Conservation (phyloP, 2,329 filamentous ascomycete species). For the Colletotrichum shisoi region DNA sequence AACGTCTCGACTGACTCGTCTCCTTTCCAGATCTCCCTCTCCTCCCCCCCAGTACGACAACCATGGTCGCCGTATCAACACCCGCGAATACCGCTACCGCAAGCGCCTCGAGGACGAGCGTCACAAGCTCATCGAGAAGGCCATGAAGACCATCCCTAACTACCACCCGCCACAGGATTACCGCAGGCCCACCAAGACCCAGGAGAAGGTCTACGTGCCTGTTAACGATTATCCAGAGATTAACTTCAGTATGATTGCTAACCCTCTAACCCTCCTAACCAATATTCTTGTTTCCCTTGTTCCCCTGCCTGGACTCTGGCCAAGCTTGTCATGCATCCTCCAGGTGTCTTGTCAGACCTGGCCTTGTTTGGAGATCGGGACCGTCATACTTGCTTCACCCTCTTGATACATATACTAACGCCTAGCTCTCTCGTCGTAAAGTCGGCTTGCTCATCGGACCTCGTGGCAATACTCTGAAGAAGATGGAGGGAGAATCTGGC, state of each 20-base stretch:
- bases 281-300: conserved; percentile 49
- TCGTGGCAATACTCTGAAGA: conserved; percentile 99
- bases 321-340: conserved; percentile 51
- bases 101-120: conserved; percentile 98
- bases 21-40: conserved; percentile 78
- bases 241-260: conserved; percentile 99
- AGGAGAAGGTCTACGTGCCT: conserved; percentile 99
- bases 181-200: conserved; percentile 97
- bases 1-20: conserved; percentile 32
- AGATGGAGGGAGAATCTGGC: conserved; percentile 97
- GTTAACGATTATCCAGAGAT: conserved; percentile 99
- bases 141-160: conserved; percentile 99
- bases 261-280: conserved; percentile 88
- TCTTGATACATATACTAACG: conserved; percentile 77
- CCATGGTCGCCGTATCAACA: conserved; percentile 99
- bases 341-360: conserved; percentile 42
- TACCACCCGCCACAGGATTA: conserved; percentile 99
- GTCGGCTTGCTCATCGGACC: conserved; percentile 99
- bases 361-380: conserved; percentile 45
- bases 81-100: conserved; percentile 96
- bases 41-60: conserved; percentile 98
- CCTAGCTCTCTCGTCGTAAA: conserved; percentile 84
- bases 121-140: conserved; percentile 98
- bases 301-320: conserved; percentile 54
- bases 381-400: conserved; percentile 50